A percentile compares a stretch with the other conserved stretches of the same genome.
Conservation (phyloP, 176 grass and related monocot genomes). For the Ampelocalamus luodianensis region DNA sequence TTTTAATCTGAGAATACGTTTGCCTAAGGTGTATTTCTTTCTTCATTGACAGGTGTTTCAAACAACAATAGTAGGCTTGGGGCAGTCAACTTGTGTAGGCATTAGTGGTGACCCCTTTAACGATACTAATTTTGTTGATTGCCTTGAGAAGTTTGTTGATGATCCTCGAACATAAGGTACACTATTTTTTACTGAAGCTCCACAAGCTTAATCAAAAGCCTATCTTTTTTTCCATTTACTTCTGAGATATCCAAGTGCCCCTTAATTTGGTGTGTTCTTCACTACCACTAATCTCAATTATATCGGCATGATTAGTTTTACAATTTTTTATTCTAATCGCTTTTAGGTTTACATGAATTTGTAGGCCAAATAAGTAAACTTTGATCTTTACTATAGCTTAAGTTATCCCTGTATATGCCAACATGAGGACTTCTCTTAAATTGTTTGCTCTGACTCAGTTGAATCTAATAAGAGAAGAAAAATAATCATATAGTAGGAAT, state of each 20-base stretch:
- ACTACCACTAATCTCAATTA: neutral
- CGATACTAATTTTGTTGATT: slow-evolving; percentile 99
- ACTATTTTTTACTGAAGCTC: neutral
- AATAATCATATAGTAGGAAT: neutral
- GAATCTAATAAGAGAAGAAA: neutral
- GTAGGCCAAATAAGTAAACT: neutral
- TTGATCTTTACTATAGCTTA: neutral
- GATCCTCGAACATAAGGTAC: slow-evolving; percentile 99
- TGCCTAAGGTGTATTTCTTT: slow-evolving; percentile 25
- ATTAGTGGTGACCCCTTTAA: slow-evolving; percentile 97
- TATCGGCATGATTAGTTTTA: neutral
- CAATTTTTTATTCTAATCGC: neutral
- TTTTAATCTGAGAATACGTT: slow-evolving; percentile 29
- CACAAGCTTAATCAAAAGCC: neutral
- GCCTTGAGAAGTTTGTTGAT: slow-evolving; percentile 80
- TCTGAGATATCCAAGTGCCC: neutral
- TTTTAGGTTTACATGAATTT: neutral
- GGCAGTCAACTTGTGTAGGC: slow-evolving; percentile 94
- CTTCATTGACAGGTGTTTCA: slow-evolving; percentile 80
- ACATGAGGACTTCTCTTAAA: neutral
- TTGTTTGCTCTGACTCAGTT: slow-evolving; percentile 4
- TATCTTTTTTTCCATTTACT: neutral
- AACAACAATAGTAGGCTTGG: slow-evolving; percentile 93
- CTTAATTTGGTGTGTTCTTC: neutral
- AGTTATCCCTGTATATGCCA: slow-evolving; percentile 3